phyloP scores from a whole-genome alignment of 2,329 filamentous ascomycete species.

The Aspergillus fructus region DNA sequence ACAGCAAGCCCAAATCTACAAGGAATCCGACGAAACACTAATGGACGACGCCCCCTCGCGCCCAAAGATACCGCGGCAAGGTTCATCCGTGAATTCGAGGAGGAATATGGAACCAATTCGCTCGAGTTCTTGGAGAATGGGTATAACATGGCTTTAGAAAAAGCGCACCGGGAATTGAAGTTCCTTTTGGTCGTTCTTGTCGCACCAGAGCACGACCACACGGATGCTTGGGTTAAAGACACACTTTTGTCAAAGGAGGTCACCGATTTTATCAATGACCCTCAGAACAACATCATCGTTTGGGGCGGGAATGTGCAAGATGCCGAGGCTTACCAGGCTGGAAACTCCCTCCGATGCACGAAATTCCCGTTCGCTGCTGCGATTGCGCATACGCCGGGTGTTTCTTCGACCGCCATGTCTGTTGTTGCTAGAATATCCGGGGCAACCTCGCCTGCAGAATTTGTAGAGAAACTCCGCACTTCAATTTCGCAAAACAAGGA shows the following conservation, averaged over 20 bases:
- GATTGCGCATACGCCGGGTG: constrained; percentile 81
- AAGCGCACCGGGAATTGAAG: constrained; percentile 86
- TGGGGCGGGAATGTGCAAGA: constrained; percentile 95
- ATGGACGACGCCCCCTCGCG: constrained; percentile 71
- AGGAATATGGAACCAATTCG: constrained; percentile 71
- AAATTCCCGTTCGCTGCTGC: constrained; percentile 89
- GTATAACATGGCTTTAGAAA: constrained; percentile 86
- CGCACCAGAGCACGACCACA: constrained; percentile 94
- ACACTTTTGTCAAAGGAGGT: constrained; percentile 78
- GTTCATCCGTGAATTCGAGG: constrained; percentile 90
- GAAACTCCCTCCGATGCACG: constrained; percentile 80
- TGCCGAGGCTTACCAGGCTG: constrained; percentile 90
- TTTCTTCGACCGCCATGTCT: constrained; percentile 85
- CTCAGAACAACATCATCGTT: constrained; percentile 75
- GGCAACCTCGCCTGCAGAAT: constrained; percentile 66
- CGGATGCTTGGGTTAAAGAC: constrained; percentile 73
- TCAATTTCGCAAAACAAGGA: constrained; percentile 75
- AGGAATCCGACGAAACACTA: constrained; percentile 55
- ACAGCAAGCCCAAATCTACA: constrained; percentile 51
- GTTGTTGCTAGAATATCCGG: constrained; percentile 78
- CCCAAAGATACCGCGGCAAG: constrained; percentile 84
- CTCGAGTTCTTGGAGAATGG: constrained; percentile 83
- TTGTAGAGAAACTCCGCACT: constrained; percentile 70
- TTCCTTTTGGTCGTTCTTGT: constrained; percentile 86
- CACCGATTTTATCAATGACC: constrained; percentile 69